Percentiles rank a stretch among this genome's conserved stretches.
These are phyloP conservation scores for Galeopsis tetrahit DNA, from an alignment of 257 asterid species.

Conservation along the genomic window DNA sequence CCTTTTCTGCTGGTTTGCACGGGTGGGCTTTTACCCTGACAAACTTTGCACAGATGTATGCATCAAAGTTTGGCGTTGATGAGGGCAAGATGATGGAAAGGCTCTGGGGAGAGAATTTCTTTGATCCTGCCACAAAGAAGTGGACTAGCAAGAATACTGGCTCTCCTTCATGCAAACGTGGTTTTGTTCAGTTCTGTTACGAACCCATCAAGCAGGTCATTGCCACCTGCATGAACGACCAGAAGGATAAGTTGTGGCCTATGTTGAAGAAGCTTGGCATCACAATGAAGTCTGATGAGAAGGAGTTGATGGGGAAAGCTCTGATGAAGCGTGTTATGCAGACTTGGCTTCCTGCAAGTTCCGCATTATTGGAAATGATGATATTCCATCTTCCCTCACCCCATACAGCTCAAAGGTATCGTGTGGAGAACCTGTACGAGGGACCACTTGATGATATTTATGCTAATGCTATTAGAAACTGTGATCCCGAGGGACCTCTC, in stretches of 20 bases:
- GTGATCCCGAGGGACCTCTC: conserved; percentile 58
- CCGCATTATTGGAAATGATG: conserved; percentile 62
- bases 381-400: conserved; percentile 66
- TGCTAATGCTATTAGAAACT: conserved; percentile 52
- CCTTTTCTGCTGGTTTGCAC: conserved; percentile 51
- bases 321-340: conserved; percentile 69
- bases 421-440: conserved; percentile 60
- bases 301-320: conserved; percentile 56
- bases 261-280: conserved; percentile 55
- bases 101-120: conserved; percentile 67
- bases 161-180: conserved; percentile 53
- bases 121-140: conserved; percentile 59
- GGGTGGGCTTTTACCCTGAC: conserved; percentile 52
- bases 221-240: conserved; percentile 54
- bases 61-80: conserved; percentile 56
- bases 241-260: conserved; percentile 55
- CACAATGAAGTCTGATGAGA: conserved; percentile 51
- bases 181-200: conserved; percentile 58
- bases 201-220: conserved; percentile 57
- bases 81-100: conserved; percentile 61
- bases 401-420: conserved; percentile 49
- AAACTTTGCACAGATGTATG: conserved; percentile 57
- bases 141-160: conserved; percentile 60
- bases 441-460: conserved; percentile 51
- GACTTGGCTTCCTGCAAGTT: conserved; percentile 60